Evolutionary conservation across 495 filamentous ascomycete genomes (phyloP), one percentile per base, ranked within the genome.

Genomic region (Penicillium soppii): DNA sequence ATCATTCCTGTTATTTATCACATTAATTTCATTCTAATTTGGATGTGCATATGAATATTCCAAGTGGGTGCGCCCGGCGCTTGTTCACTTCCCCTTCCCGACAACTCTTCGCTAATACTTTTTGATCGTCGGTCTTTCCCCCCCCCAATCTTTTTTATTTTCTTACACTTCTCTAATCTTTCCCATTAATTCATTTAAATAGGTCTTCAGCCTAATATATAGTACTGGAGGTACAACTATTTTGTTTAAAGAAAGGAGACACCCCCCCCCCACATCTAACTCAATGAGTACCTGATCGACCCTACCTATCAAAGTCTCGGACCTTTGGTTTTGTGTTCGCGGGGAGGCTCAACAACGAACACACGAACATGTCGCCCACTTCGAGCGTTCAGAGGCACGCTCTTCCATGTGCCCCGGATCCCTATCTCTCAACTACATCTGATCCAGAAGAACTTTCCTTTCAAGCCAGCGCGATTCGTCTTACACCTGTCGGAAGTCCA

Each of bases 371-470:
- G 50, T 64, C 67, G 40, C 62, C 55, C 26, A 26, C 37, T n/a
- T 55, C 59, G 43, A 52, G 51, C 27, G 43, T 20, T 26, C 52
- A 49, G 47, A 36, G 53, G 23, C 55, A 63, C 64, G 7, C 52
- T 60, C 16, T 56, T 52, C 35, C 48, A 13, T 58, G 58, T 42
- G 47, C 56, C 27, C 53, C 58, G 29, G 70, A 76, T 38, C 68
- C 69, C 20, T 76, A 74, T 53, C 64, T 74, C 6, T 73, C 70
- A 4, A 62, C 69, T 15, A 56, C 64, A 7, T 68, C 64, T 9
- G 73, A 75, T 50, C 70, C 67, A 1, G 73, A 76, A 20, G 69
- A 73, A 56, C 56, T 62, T 6, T 67, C 57, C 15, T 70, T 75
- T 26, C 61, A 62, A 43, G 63, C 65, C n/a, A 53, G 58, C 27